Conservation (phyloP, 208 protist genomes). For the Balamuthia mandrillaris region DNA sequence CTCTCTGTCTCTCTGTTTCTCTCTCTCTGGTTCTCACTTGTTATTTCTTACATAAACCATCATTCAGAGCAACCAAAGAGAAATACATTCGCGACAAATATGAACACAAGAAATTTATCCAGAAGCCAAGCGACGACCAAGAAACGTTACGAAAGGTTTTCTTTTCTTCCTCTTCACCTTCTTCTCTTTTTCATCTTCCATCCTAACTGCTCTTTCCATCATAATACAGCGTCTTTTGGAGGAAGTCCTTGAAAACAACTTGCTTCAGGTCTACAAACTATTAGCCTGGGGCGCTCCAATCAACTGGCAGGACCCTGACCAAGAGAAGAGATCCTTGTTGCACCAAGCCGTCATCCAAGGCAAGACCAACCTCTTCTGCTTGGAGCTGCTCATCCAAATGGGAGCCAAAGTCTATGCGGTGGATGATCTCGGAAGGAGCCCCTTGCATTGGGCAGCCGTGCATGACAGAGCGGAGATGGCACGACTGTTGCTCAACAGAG, state of each 20-base stretch:
- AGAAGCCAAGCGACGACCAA: not conserved
- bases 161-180: no score
- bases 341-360: not conserved
- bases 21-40: no score
- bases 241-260: not conserved
- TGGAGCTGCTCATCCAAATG: not conserved
- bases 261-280: not conserved
- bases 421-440: not conserved
- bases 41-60: not conserved
- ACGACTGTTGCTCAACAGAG: not conserved
- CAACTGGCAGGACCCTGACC: not conserved
- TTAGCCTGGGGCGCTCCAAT: not conserved
- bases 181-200: no score
- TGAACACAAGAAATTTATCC: not conserved
- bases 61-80: not conserved
- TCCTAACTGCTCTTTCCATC: not conserved
- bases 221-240: not conserved
- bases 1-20: no score
- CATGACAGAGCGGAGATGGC: not conserved
- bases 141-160: no score
- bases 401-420: not conserved
- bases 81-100: conserved; percentile 19
- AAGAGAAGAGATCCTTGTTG: not conserved
- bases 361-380: conserved; percentile 22
- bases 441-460: not conserved